A percentile compares a stretch with the other conserved stretches of the same genome.
These are phyloP conservation scores for Aegilops sharonensis DNA, from an alignment of 176 grass and related monocot species.

Conservation along the genomic window DNA sequence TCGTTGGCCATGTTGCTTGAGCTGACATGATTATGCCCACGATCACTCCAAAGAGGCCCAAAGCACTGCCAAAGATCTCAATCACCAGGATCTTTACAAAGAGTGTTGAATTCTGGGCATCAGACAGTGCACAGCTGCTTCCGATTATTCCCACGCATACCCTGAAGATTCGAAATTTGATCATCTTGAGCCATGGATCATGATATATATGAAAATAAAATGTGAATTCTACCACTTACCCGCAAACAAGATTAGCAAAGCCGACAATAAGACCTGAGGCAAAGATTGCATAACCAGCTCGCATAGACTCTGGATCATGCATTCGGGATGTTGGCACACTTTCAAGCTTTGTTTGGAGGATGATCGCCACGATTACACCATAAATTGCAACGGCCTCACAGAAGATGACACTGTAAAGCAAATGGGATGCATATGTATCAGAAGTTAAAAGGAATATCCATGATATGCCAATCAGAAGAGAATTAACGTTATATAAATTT, in stretches of 20 bases:
- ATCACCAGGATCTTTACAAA: conserved; percentile 98
- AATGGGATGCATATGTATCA: conserved; percentile 14
- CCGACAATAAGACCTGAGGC: conserved; percentile 93
- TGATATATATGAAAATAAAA: conserved; percentile 21
- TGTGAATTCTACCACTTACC: conserved; percentile 45
- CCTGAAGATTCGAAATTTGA: conserved; percentile 41
- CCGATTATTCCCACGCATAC: conserved; percentile 96
- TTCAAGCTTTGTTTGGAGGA: conserved; percentile 97
- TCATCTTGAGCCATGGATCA: background rate
- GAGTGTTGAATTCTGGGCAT: conserved; percentile 97
- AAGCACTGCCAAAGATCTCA: conserved; percentile 95
- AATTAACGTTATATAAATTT: background rate
- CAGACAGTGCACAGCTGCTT: conserved; percentile 91
- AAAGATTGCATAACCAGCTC: conserved; percentile 96
- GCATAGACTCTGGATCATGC: conserved; percentile 76
- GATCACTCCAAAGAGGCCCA: conserved; percentile 94
- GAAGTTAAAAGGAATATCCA: conserved; percentile 3
- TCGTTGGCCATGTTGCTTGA: conserved; percentile 92
- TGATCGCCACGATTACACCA: conserved; percentile 98
- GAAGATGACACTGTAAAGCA: conserved; percentile 81
- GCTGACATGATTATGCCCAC: conserved; percentile 98
- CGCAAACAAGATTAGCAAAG: conserved; percentile 93
- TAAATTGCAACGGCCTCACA: conserved; percentile 99
- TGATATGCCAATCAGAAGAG: background rate
- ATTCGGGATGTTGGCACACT: conserved; percentile 70